Evolutionary conservation across 805 yeast genomes (phyloP), one percentile per base, ranked within the genome.

Genomic region (Saccharomycopsis babjevae): DNA sequence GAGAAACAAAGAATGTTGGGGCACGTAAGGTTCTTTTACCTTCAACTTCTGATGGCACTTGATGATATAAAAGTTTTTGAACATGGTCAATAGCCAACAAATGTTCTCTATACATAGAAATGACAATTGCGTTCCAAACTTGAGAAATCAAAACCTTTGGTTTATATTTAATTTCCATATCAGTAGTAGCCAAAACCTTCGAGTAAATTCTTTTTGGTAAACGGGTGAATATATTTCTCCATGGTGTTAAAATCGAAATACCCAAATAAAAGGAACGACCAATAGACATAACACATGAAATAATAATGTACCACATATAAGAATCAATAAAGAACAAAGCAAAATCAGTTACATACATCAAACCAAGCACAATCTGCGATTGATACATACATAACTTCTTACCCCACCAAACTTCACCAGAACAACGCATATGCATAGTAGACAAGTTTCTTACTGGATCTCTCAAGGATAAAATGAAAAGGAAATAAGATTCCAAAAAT

Each of bases 31-130:
- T 92, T 77, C 99, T 87, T 81, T 93, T 92, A 65, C 99, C 99
- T 77, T 94, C 98, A 73, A 92, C 82, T 77, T 94, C 98, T 64
- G 96, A 86, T 60, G 99, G 98, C 71, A 94, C 98, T 81, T 94
- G 99, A 75, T 94, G 99, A 76, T 94, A 94, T 67, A 94, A 82
- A 75, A 94, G 82, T 78, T 89, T 93, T 78, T 94, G 99, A 66
- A 94, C 99, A 73, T 94, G 99, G 74, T 94, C 99, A 74, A 96
- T 93, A 34, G 99, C 98, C 68, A 94, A 78, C 75, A 94, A 80
- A 76, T 94, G 99, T 78, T 94, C 99, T 80, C 99, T 90, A 85
- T 94, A 96, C 99, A 94, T 94, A 62, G 99, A 93, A 69, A 94
- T 94, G 67, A 94, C 96, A 76, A 94, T 88, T 60, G 99, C 99